These are phyloP conservation scores for Urtica urens DNA, from an alignment of 306 rosid species.

Conservation along the genomic window DNA sequence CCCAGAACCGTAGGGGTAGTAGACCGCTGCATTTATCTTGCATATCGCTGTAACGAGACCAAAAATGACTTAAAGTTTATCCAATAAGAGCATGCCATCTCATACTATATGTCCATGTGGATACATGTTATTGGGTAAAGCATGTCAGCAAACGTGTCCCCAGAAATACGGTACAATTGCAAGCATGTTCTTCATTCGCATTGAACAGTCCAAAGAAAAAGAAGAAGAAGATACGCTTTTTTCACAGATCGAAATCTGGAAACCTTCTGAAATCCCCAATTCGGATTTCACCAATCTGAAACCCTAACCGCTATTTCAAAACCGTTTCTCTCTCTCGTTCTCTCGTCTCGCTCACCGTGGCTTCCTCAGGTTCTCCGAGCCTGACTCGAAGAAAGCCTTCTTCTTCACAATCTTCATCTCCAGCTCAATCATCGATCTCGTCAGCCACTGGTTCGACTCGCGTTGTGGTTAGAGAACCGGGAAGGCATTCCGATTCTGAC, in stretches of 20 bases:
- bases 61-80: neutral
- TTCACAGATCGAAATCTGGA: constrained; percentile 7
- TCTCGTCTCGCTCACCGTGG: constrained; percentile 64
- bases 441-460: constrained; percentile 38
- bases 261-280: neutral
- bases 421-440: constrained; percentile 11
- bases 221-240: neutral
- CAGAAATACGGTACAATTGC: neutral
- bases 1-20: no score
- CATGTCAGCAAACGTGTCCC: constrained; percentile 32
- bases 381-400: constrained; percentile 72
- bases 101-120: constrained; percentile 14
- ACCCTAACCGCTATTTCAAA: neutral
- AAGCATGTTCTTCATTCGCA: neutral
- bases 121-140: neutral
- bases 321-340: constrained; percentile 6
- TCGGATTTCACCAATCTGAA: neutral
- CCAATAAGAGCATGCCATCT: constrained; percentile 36
- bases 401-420: constrained; percentile 27
- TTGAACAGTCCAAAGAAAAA: neutral
- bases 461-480: constrained; percentile 47
- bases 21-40: no score
- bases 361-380: constrained; percentile 71
- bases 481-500: constrained; percentile 39
- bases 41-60: no score